These are phyloP conservation scores for Dryas alaskensis DNA, from an alignment of 306 rosid species.

Conservation along the genomic window DNA sequence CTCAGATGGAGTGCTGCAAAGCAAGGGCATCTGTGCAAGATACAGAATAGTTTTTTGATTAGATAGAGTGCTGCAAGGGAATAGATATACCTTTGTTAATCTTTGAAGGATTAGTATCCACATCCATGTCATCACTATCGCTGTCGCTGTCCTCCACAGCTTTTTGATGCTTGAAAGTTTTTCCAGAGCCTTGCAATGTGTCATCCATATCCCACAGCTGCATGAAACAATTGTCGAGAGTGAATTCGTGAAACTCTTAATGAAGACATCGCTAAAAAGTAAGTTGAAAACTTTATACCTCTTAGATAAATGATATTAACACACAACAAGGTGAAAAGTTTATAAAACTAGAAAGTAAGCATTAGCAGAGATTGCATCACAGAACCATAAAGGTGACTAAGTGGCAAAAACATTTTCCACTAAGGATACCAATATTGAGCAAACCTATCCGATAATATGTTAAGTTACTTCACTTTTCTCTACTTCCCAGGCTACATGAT, in stretches of 20 bases:
- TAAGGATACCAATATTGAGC: not conserved
- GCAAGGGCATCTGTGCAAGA: not conserved
- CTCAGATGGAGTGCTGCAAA: not conserved
- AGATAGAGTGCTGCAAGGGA: not conserved
- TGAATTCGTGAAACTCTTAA: not conserved
- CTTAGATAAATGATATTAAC: not conserved
- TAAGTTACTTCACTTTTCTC: not conserved
- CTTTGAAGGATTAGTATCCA: constrained; percentile 38
- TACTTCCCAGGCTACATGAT: not conserved
- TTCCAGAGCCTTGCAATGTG: constrained; percentile 46
- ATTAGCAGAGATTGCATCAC: not conserved
- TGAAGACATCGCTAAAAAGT: not conserved
- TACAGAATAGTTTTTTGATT: not conserved
- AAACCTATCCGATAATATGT: too few species aligned
- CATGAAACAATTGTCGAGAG: constrained; percentile 6
- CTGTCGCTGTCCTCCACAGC: constrained; percentile 32
- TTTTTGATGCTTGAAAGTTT: constrained; percentile 31
- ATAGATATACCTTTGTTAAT: constrained; percentile 39
- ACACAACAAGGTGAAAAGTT: not conserved
- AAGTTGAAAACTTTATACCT: not conserved
- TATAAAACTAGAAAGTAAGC: not conserved
- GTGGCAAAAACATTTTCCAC: not conserved
- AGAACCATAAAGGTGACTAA: not conserved
- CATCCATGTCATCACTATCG: constrained; percentile 60
- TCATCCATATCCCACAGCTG: constrained; percentile 84